Evolutionary conservation across 257 asterid species (phyloP).

Genomic region (Nicotiana benthamiana): DNA sequence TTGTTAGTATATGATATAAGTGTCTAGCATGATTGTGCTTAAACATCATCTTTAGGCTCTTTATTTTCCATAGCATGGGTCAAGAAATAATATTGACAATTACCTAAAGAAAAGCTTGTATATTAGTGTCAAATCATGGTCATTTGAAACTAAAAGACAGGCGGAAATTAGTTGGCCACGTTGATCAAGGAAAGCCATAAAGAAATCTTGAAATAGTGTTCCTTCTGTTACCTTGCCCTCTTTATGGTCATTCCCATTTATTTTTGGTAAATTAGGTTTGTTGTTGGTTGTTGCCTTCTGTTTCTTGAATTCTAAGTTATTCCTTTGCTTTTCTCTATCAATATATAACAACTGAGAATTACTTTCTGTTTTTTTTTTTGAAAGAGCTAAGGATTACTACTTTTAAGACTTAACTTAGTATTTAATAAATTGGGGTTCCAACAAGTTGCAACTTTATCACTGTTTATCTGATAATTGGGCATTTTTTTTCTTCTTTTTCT

Average conservation of each 20-base stretch:
- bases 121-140: neutral
- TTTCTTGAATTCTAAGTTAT: neutral
- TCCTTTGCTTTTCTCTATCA: neutral
- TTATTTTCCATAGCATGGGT: neutral
- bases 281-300: neutral
- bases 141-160: neutral
- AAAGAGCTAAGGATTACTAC: too few species aligned
- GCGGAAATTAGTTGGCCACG: neutral
- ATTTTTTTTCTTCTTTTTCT: too few species aligned
- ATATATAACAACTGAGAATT: neutral
- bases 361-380: neutral
- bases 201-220: neutral
- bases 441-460: too few species aligned
- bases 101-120: neutral
- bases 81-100: neutral
- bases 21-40: neutral
- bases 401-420: too few species aligned
- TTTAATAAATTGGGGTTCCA: too few species aligned
- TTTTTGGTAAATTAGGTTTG: neutral
- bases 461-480: too few species aligned
- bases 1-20: neutral
- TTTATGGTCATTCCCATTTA: neutral
- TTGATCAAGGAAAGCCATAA: neutral
- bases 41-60: neutral
- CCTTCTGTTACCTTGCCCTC: neutral